Percentiles rank a stretch among this genome's conserved stretches.
Conservation (phyloP, 208 protist species). For the Entamoeba invadens region DNA sequence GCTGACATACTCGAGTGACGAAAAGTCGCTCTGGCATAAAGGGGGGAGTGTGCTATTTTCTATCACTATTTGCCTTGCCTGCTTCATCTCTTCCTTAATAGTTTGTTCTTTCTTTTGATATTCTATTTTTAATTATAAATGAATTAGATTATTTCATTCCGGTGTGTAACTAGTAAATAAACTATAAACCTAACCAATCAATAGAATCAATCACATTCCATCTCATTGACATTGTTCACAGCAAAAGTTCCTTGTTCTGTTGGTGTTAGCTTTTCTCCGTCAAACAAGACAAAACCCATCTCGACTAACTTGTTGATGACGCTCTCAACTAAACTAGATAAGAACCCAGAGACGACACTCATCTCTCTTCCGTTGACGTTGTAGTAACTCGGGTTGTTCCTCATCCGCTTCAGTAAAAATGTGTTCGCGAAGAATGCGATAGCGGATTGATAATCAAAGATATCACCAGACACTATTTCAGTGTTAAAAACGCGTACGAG, state of each 20-base stretch:
- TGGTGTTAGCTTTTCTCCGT: not conserved
- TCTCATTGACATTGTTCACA: not conserved
- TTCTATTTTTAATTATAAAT: not conserved
- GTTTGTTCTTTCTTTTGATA: not conserved
- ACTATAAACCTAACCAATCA: no score
- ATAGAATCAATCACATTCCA: not conserved
- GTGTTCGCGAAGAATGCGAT: not conserved
- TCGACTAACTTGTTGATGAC: not conserved
- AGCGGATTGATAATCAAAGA: conserved; percentile 55
- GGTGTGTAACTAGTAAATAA: no score
- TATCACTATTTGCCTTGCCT: not conserved
- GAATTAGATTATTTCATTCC: not conserved
- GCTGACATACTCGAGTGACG: not conserved
- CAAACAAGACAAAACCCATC: not conserved
- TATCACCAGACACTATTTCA: conserved; percentile 83
- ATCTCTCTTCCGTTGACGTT: not conserved
- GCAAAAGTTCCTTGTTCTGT: not conserved
- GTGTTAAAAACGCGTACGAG: conserved; percentile 92
- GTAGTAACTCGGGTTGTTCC: conserved; percentile 6
- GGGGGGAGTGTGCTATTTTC: not conserved
- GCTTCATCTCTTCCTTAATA: not conserved
- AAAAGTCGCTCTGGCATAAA: no score
- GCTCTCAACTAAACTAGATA: not conserved
- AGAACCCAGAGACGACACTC: not conserved
- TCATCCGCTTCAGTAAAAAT: not conserved